Percentiles rank a stretch among this genome's conserved stretches.
phyloP scores from a whole-genome alignment of 1,284 basidiomycete species.

The Hortiboletus rubellus region DNA sequence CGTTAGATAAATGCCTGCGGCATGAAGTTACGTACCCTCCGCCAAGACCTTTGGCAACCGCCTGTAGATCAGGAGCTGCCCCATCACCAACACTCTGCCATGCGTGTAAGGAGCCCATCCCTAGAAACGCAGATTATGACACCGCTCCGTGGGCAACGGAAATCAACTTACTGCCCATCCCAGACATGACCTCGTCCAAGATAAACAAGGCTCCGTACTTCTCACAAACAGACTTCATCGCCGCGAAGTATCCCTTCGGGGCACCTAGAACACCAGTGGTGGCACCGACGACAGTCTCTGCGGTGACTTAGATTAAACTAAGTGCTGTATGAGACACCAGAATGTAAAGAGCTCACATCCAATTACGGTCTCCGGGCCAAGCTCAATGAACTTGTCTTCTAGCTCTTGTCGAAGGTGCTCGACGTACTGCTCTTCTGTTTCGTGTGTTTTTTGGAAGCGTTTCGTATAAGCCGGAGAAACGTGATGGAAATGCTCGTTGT shows the following conservation, averaged over 20 bases:
- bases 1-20: slow-evolving; percentile 4
- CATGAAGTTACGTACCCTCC: slow-evolving; percentile 59
- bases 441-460: slow-evolving; percentile 66
- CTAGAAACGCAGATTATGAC: slow-evolving; percentile 37
- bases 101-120: slow-evolving; percentile 81
- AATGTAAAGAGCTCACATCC: slow-evolving; percentile 52
- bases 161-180: slow-evolving; percentile 71
- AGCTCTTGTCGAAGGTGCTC: slow-evolving; percentile 73
- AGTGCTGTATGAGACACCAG: slow-evolving; percentile 2
- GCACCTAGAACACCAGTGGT: slow-evolving; percentile 74
- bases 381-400: slow-evolving; percentile 77
- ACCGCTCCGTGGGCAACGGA: neutral
- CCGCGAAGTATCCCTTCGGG: slow-evolving; percentile 79
- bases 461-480: slow-evolving; percentile 85
- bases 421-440: slow-evolving; percentile 78
- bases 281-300: slow-evolving; percentile 83
- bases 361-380: slow-evolving; percentile 80
- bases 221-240: slow-evolving; percentile 85
- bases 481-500: slow-evolving; percentile 68
- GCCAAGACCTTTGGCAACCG: slow-evolving; percentile 83
- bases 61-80: slow-evolving; percentile 76
- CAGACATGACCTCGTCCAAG: slow-evolving; percentile 85
- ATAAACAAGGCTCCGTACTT: slow-evolving; percentile 86
- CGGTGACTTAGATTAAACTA: slow-evolving; percentile 58
- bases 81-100: slow-evolving; percentile 84